Evolutionary conservation across 78 protist genomes (phyloP).

Genomic region (Dictyostelium brefeldianum): DNA sequence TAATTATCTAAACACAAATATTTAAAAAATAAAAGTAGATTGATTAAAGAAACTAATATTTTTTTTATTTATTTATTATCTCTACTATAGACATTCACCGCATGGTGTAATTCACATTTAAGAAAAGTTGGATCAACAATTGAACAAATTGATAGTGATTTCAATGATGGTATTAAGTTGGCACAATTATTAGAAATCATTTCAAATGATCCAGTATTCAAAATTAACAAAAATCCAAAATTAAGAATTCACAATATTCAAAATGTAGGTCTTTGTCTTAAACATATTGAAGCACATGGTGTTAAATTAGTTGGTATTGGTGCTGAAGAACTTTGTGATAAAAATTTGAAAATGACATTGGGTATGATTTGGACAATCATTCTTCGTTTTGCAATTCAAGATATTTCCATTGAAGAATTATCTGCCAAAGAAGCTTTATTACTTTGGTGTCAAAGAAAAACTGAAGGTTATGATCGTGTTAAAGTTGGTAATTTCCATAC

Average conservation of each 20-base stretch:
- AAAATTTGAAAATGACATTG: slow-evolving; percentile 85
- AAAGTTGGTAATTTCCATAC: slow-evolving; percentile 82
- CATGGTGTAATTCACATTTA: slow-evolving; percentile 85
- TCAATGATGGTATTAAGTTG: slow-evolving; percentile 80
- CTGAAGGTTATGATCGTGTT: slow-evolving; percentile 70
- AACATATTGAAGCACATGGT: slow-evolving; percentile 77
- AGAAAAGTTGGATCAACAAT: slow-evolving; percentile 68
- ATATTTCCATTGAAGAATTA: slow-evolving; percentile 85
- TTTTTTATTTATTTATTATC: too few relatives aligned
- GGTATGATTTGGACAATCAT: slow-evolving; percentile 91
- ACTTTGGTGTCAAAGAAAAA: slow-evolving; percentile 87
- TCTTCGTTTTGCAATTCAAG: slow-evolving; percentile 87
- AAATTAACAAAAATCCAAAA: slow-evolving; percentile 79
- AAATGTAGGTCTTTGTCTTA: slow-evolving; percentile 80
- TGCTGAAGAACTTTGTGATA: slow-evolving; percentile 81
- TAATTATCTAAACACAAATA: neutral
- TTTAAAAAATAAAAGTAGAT: neutral
- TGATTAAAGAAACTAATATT: too few relatives aligned
- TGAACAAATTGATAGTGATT: slow-evolving; percentile 58
- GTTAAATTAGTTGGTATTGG: slow-evolving; percentile 80
- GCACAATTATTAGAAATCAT: slow-evolving; percentile 78
- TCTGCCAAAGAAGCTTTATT: slow-evolving; percentile 89
- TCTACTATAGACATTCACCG: slow-evolving; percentile 71
- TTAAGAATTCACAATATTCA: slow-evolving; percentile 82
- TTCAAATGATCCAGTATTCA: slow-evolving; percentile 76